Conservation (phyloP, 768 basidiomycete species). For the Suillus paluster region DNA sequence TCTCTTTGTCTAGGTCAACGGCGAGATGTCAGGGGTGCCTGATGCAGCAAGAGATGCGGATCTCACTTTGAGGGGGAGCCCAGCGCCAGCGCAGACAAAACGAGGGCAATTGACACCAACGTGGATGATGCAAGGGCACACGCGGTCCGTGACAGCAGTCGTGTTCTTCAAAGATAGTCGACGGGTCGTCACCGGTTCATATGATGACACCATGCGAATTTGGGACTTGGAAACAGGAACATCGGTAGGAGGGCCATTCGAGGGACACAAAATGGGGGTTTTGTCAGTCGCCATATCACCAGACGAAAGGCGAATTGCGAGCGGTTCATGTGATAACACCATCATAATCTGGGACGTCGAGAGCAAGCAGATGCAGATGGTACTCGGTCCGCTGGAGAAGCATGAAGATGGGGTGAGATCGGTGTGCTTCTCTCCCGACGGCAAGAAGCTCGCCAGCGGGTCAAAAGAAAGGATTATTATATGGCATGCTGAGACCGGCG, state of each 20-base stretch:
- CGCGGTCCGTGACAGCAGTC: conserved; percentile 22
- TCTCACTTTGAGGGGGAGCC: too few relatives aligned
- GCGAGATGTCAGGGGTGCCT: too few relatives aligned
- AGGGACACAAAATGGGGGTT: conserved; percentile 28
- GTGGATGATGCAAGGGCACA: too few relatives aligned
- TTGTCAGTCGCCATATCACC: conserved; percentile 34
- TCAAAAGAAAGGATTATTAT: background rate
- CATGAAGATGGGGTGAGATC: conserved; percentile 30
- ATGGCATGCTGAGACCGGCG: conserved; percentile 15
- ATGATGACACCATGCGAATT: conserved; percentile 32
- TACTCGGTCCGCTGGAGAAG: conserved; percentile 28
- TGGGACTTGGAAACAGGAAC: conserved; percentile 30
- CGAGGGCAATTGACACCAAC: too few relatives aligned
- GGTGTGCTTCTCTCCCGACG: conserved; percentile 10
- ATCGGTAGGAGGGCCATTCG: conserved; percentile 17
- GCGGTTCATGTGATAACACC: conserved; percentile 28
- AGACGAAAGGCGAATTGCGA: conserved; percentile 28
- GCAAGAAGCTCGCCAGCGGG: background rate
- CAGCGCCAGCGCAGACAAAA: too few relatives aligned
- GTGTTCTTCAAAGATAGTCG: conserved; percentile 32
- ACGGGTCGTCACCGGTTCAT: conserved; percentile 29
- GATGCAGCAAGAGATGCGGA: too few relatives aligned
- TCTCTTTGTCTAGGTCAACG: too few relatives aligned
- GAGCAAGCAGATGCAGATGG: conserved; percentile 19
- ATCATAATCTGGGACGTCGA: conserved; percentile 32